These are phyloP conservation scores for Phytophthora pinifolia DNA, from an alignment of 352 stramenopile species.

Conservation along the genomic window DNA sequence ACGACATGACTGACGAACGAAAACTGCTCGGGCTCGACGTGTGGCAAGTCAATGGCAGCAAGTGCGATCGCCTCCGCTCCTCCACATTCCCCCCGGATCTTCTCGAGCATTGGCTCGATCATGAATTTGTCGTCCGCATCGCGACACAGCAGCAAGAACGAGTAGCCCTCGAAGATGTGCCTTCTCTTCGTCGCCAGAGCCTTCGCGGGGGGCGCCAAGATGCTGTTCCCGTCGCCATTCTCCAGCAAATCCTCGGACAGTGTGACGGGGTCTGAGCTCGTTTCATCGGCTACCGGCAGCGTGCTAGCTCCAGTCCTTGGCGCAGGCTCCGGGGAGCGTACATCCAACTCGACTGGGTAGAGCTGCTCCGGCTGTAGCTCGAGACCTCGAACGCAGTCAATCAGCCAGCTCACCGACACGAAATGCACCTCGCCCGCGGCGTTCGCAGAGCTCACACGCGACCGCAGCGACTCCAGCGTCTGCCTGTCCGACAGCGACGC, in stretches of 20 bases:
- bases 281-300: not conserved
- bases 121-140: slow-evolving; percentile 47
- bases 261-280: slow-evolving; percentile 1
- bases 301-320: not conserved
- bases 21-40: slow-evolving; percentile 54
- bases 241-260: slow-evolving; percentile 26
- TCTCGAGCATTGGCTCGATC: slow-evolving; percentile 40
- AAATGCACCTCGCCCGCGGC: slow-evolving; percentile 41
- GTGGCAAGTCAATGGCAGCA: slow-evolving; percentile 46
- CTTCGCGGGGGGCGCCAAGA: slow-evolving; percentile 9
- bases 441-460: slow-evolving; percentile 30
- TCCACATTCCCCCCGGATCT: slow-evolving; percentile 32
- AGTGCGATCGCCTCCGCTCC: slow-evolving; percentile 50
- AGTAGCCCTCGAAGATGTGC: slow-evolving; percentile 43
- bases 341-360: slow-evolving; percentile 66
- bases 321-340: slow-evolving; percentile 10
- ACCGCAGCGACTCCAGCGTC: slow-evolving; percentile 36
- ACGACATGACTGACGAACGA: slow-evolving; percentile 68
- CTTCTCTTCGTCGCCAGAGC: slow-evolving; percentile 4
- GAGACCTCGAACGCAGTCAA: slow-evolving; percentile 58
- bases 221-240: slow-evolving; percentile 14
- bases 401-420: slow-evolving; percentile 63
- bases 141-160: slow-evolving; percentile 61
- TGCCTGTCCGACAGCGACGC: slow-evolving; percentile 39
- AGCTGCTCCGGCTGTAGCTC: slow-evolving; percentile 57